Evolutionary conservation across 2,329 filamentous ascomycete genomes (phyloP).

Genomic region (Pyrenophora teres): DNA sequence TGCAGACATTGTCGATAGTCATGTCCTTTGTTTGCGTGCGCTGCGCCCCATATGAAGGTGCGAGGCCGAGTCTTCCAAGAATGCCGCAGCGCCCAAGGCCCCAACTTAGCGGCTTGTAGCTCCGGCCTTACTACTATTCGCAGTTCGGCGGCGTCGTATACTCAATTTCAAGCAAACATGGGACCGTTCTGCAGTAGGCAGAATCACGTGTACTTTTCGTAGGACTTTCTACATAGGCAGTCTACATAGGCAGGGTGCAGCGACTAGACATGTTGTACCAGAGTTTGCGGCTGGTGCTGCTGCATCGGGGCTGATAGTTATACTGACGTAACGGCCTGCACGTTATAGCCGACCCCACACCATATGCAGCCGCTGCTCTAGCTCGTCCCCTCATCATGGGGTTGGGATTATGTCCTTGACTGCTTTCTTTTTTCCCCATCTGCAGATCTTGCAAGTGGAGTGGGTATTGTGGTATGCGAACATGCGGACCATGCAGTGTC

Average conservation of each 20-base stretch:
- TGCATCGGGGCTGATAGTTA: too few relatives aligned
- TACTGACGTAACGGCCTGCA: background rate
- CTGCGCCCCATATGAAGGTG: conserved; percentile 6
- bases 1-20: conserved; percentile 33
- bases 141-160: conserved; percentile 22
- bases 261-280: too few relatives aligned
- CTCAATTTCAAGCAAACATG: background rate
- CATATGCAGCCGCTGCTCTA: background rate
- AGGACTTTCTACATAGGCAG: too few relatives aligned
- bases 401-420: too few relatives aligned
- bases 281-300: too few relatives aligned
- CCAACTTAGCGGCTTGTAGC: conserved; percentile 26
- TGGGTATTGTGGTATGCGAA: too few relatives aligned
- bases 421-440: too few relatives aligned
- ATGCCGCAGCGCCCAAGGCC: background rate
- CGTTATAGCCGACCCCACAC: background rate
- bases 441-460: too few relatives aligned
- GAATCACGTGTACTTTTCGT: too few relatives aligned
- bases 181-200: too few relatives aligned
- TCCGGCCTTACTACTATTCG: conserved; percentile 8
- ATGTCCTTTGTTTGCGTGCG: conserved; percentile 20
- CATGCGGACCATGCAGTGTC: too few relatives aligned
- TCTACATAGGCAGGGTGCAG: too few relatives aligned
- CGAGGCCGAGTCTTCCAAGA: background rate
- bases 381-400: background rate